Evolutionary conservation across 192 early-diverging fungal genomes (phyloP).

Genomic region (Geranomyces variabilis): DNA sequence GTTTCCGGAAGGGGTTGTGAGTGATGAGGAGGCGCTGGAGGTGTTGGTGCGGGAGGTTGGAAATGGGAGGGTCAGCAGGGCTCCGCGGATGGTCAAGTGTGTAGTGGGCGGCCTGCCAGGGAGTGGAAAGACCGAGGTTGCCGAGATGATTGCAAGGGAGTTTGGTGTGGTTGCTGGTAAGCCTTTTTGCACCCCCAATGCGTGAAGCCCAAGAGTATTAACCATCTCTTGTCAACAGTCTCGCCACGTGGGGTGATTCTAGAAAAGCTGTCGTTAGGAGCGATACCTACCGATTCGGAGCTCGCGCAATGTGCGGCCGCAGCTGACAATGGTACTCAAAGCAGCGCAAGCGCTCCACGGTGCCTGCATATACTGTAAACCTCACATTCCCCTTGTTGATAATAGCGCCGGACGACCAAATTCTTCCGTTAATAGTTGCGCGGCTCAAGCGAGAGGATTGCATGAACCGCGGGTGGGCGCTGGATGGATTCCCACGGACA

Average conservation of each 20-base stretch:
- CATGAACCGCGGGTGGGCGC: slow-evolving; percentile 51
- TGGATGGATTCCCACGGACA: slow-evolving; percentile 54
- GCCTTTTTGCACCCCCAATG: background rate
- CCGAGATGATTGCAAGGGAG: slow-evolving; percentile 39
- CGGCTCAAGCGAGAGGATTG: slow-evolving; percentile 48
- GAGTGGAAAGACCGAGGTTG: slow-evolving; percentile 48
- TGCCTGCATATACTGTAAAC: background rate
- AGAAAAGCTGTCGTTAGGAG: slow-evolving; percentile 43
- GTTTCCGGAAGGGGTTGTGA: slow-evolving; percentile 35
- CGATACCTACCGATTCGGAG: slow-evolving; percentile 16
- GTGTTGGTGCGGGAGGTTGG: slow-evolving; percentile 36
- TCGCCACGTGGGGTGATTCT: slow-evolving; percentile 53
- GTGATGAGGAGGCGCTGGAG: slow-evolving; percentile 35
- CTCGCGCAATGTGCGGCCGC: slow-evolving; percentile 20
- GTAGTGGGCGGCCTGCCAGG: slow-evolving; percentile 52
- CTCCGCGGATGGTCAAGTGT: slow-evolving; percentile 47
- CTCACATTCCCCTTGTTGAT: background rate
- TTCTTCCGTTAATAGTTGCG: slow-evolving; percentile 38
- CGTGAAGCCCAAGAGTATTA: background rate
- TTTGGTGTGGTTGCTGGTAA: slow-evolving; percentile 52
- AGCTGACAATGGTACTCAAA: slow-evolving; percentile 37
- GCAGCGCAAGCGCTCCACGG: no score
- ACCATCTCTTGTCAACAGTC: slow-evolving; percentile 33
- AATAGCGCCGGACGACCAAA: slow-evolving; percentile 44
- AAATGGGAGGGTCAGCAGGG: slow-evolving; percentile 32